A percentile compares a stretch with the other conserved stretches of the same genome.
phyloP scores from a whole-genome alignment of 2,329 filamentous ascomycete genomes.

The Zarea fungicola region DNA sequence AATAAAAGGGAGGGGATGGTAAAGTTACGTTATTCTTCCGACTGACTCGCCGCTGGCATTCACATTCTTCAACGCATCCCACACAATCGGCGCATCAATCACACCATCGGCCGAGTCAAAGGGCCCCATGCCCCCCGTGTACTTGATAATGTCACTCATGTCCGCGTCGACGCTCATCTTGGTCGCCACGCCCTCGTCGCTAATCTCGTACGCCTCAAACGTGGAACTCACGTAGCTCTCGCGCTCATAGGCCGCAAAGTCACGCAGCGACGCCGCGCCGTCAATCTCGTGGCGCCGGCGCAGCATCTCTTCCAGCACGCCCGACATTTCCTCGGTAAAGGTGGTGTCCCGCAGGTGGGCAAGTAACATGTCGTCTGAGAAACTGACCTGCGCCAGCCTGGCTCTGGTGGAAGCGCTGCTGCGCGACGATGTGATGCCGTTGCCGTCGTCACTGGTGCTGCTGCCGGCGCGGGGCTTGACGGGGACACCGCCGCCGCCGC shows the following conservation, averaged over 20 bases:
- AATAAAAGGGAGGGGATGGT: neutral
- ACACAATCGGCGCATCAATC: constrained; percentile 36
- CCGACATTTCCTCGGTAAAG: constrained; percentile 35
- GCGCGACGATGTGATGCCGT: neutral
- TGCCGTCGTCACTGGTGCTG: neutral
- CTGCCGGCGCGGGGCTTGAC: constrained; percentile 13
- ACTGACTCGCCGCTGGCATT: constrained; percentile 37
- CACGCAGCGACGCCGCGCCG: constrained; percentile 22
- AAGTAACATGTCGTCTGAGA: constrained; percentile 39
- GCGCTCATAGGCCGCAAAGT: constrained; percentile 32
- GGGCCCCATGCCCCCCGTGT: constrained; percentile 20
- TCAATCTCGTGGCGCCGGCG: constrained; percentile 30
- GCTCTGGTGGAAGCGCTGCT: neutral
- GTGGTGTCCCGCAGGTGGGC: constrained; percentile 35
- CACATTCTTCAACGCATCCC: constrained; percentile 35
- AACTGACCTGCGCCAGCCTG: constrained; percentile 20
- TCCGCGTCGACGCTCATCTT: constrained; percentile 27
- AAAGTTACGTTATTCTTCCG: constrained; percentile 48
- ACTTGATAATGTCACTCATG: constrained; percentile 20
- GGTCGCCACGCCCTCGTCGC: constrained; percentile 36
- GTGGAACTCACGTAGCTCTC: constrained; percentile 42
- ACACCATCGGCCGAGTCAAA: constrained; percentile 23
- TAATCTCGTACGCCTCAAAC: constrained; percentile 54
- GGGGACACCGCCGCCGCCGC: constrained; percentile 17
- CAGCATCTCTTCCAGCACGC: constrained; percentile 32